phyloP scores from a whole-genome alignment of 257 asterid species.

The Scutellaria barbata region DNA sequence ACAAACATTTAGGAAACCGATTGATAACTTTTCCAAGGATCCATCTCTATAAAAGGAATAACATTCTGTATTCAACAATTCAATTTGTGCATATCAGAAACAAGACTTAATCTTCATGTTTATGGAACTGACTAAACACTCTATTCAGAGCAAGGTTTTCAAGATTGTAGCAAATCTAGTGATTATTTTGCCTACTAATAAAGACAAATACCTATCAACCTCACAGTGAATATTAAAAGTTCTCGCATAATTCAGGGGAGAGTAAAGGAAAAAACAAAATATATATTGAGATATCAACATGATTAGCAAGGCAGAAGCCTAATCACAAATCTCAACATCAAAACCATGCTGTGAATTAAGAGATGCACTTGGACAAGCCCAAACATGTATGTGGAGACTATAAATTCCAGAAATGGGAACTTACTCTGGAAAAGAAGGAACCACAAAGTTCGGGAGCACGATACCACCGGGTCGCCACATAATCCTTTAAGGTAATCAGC shows the following conservation, averaged over 20 bases:
- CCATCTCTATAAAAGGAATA: too few relatives aligned
- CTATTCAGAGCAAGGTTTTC: neutral
- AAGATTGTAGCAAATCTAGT: neutral
- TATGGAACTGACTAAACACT: neutral
- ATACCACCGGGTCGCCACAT: constrained; percentile 99
- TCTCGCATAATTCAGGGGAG: neutral
- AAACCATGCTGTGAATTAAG: neutral
- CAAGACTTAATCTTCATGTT: neutral
- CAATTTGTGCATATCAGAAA: neutral
- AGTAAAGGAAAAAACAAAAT: neutral
- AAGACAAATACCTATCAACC: neutral
- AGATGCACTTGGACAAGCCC: neutral
- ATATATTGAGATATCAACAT: neutral
- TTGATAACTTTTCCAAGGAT: neutral
- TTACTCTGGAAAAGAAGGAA: constrained; percentile 92
- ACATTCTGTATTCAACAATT: neutral
- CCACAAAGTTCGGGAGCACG: constrained; percentile 99
- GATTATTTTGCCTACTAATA: neutral
- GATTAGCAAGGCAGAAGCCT: neutral
- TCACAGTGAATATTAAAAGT: neutral
- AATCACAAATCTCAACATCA: constrained; percentile 23
- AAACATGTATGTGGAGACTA: neutral
- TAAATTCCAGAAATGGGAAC: constrained; percentile 36
- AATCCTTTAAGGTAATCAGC: constrained; percentile 63
- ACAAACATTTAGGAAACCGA: constrained; percentile 3